A percentile compares a stretch with the other conserved stretches of the same genome.
Conservation (phyloP, 2,329 filamentous ascomycete species). For the Trichoderma sp. region DNA sequence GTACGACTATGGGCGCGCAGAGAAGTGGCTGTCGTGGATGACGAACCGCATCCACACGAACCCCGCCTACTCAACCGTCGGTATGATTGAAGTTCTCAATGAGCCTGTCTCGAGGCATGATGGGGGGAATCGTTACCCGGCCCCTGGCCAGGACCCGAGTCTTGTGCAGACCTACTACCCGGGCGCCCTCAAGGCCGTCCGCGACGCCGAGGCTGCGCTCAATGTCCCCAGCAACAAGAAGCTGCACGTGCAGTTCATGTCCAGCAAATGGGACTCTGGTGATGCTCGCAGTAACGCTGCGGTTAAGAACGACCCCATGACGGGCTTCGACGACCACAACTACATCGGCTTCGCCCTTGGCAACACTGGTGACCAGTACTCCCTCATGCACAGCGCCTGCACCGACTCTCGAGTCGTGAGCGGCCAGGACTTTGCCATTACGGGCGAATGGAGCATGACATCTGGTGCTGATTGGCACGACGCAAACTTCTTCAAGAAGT, state of each 20-base stretch:
- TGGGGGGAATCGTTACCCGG: constrained; percentile 32
- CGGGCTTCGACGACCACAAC: constrained; percentile 60
- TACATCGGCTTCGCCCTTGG: constrained; percentile 42
- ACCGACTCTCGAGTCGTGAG: constrained; percentile 47
- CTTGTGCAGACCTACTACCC: constrained; percentile 34
- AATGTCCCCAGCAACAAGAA: constrained; percentile 30
- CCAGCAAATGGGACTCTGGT: constrained; percentile 56
- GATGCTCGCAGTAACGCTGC: constrained; percentile 29
- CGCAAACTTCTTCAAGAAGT: constrained; percentile 56
- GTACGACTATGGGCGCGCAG: constrained; percentile 58
- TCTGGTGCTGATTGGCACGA: constrained; percentile 48
- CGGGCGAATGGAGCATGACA: constrained; percentile 61
- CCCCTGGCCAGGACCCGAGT: constrained; percentile 33
- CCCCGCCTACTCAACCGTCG: constrained; percentile 55
- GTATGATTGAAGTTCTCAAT: constrained; percentile 62
- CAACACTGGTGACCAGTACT: constrained; percentile 29
- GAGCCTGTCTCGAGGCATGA: constrained; percentile 41
- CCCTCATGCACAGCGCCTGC: constrained; percentile 45
- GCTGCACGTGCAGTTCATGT: constrained; percentile 53
- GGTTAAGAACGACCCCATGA: constrained; percentile 44
- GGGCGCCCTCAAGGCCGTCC: constrained; percentile 33
- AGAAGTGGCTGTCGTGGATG: constrained; percentile 58
- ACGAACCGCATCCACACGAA: constrained; percentile 55
- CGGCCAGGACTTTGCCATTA: constrained; percentile 44
- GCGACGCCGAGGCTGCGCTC: constrained; percentile 32